Percentiles rank a stretch among this genome's conserved stretches.
These are phyloP conservation scores for Phascolomyces articulosus DNA, from an alignment of 371 early-diverging fungal species.

Conservation along the genomic window DNA sequence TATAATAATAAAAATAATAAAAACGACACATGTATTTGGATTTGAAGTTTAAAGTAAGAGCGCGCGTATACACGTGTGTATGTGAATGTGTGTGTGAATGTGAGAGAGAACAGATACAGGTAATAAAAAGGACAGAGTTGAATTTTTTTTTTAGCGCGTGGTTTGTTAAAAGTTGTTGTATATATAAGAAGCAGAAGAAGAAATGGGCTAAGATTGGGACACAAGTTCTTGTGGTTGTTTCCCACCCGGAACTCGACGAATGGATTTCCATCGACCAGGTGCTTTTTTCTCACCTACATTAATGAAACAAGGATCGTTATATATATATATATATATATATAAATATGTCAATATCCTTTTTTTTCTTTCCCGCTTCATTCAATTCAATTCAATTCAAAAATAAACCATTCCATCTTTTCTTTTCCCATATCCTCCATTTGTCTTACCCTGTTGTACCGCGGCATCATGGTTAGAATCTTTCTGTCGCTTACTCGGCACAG, in stretches of 20 bases:
- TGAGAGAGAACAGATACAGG: not conserved
- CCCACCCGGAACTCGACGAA: slow-evolving; percentile 12
- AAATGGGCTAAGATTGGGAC: slow-evolving; percentile 1
- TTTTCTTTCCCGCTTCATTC: not conserved
- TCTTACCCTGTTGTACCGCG: not conserved
- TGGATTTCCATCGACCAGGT: slow-evolving; percentile 19
- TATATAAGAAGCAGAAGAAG: not conserved
- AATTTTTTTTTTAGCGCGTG: no score
- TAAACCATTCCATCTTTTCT: not conserved
- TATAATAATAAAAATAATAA: not conserved
- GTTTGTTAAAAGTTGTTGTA: no score
- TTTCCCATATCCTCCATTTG: not conserved
- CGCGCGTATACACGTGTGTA: no score
- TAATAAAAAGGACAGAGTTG: no score
- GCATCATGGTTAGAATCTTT: slow-evolving; percentile 10
- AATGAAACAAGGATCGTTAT: no score
- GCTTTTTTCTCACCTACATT: slow-evolving; percentile 7
- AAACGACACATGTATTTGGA: no score
- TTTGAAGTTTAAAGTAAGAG: no score
- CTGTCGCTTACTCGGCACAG: slow-evolving; percentile 23
- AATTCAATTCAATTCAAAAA: no score
- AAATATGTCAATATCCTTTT: not conserved
- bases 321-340: no score
- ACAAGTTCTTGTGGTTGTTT: slow-evolving; percentile 4
- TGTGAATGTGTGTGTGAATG: not conserved